Percentiles rank a stretch among this genome's conserved stretches.
phyloP scores from a whole-genome alignment of 2,329 filamentous ascomycete genomes.

The Gyromitra esculenta region DNA sequence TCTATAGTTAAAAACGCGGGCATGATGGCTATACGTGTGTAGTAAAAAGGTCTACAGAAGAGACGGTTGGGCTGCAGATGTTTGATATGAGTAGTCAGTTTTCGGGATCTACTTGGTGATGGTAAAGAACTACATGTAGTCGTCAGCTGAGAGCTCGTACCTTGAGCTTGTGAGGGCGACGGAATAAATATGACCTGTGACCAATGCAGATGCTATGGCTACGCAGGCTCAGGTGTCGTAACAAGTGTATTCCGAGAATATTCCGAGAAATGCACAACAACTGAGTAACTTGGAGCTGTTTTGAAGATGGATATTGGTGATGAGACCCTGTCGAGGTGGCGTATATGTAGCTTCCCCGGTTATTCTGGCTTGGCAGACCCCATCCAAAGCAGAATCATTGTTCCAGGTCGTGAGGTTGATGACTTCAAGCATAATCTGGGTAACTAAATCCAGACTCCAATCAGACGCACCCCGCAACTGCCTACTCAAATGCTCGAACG shows the following conservation, averaged over 20 bases:
- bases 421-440: too few species aligned
- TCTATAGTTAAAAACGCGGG: slow-evolving; percentile 81
- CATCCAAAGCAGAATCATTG: neutral
- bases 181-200: neutral
- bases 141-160: slow-evolving; percentile 18
- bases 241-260: neutral
- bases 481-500: too few species aligned
- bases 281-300: neutral
- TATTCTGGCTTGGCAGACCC: slow-evolving; percentile 8
- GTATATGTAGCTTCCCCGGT: neutral
- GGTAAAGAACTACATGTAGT: neutral
- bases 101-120: neutral
- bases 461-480: too few species aligned
- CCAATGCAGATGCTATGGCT: neutral
- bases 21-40: slow-evolving; percentile 65
- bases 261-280: neutral
- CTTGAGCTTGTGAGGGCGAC: slow-evolving; percentile 18
- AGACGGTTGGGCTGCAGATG: neutral
- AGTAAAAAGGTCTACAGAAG: neutral
- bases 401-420: neutral
- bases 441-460: too few species aligned
- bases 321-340: neutral
- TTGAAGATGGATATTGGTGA: neutral
- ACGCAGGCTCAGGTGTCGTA: neutral
- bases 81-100: slow-evolving; percentile 14